Evolutionary conservation across 805 yeast species (phyloP).

Genomic region (Starmerella apis): DNA sequence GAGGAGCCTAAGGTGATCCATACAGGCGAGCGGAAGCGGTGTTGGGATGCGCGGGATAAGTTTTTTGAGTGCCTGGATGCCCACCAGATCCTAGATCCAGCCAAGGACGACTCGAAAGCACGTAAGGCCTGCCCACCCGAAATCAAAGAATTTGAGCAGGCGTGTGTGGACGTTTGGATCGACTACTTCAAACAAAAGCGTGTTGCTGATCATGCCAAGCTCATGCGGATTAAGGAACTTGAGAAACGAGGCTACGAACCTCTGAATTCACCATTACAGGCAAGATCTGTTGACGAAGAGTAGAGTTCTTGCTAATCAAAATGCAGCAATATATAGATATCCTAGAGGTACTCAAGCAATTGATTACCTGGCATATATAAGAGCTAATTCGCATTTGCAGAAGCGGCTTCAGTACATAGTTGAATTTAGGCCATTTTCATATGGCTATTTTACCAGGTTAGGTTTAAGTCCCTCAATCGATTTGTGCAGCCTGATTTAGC

Average conservation of each 20-base stretch:
- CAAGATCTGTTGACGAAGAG: conserved; percentile 15
- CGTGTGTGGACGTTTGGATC: conserved; percentile 82
- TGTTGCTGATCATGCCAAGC: conserved; percentile 61
- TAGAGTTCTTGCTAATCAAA: too few relatives aligned
- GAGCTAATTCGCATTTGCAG: too few relatives aligned
- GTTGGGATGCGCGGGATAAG: conserved; percentile 84
- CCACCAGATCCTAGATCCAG: conserved; percentile 57
- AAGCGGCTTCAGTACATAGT: neutral
- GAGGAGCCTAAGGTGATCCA: conserved; percentile 36
- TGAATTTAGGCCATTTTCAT: neutral
- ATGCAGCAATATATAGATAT: too few relatives aligned
- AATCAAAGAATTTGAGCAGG: conserved; percentile 51
- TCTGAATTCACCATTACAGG: conserved; percentile 21
- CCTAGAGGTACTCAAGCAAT: too few relatives aligned
- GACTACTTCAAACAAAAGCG: conserved; percentile 85
- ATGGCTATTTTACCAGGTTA: neutral
- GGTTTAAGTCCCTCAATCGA: neutral
- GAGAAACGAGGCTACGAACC: conserved; percentile 48
- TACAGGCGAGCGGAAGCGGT: conserved; percentile 47
- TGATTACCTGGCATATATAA: neutral
- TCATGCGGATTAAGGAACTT: conserved; percentile 55
- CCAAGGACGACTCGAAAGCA: conserved; percentile 38
- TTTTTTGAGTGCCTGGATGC: conserved; percentile 66
- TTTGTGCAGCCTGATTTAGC: neutral
- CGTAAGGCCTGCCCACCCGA: conserved; percentile 47